phyloP scores from a whole-genome alignment of 305 asterid species.

The Fraxinus floribunda region DNA sequence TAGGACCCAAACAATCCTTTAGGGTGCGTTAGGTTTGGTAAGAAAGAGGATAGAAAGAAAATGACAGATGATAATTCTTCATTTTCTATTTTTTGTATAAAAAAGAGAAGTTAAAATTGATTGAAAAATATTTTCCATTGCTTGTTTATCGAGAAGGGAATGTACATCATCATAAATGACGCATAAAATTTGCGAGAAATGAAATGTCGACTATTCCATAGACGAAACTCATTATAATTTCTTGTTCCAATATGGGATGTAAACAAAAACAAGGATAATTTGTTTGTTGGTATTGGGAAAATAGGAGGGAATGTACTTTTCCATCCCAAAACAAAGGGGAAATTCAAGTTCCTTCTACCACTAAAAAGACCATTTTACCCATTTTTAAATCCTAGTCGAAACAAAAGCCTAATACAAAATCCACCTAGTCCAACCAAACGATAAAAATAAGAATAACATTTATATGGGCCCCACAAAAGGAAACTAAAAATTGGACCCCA shows the following conservation, averaged over 20 bases:
- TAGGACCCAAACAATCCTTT: conserved; percentile 1
- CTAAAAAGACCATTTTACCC: neutral
- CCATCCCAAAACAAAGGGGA: neutral
- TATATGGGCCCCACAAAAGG: conserved; percentile 30
- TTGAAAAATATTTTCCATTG: neutral
- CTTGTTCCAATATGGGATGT: neutral
- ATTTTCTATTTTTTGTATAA: neutral
- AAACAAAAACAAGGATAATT: neutral
- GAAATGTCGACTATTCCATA: neutral
- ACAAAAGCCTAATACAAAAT: conserved; percentile 20
- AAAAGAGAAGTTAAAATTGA: neutral
- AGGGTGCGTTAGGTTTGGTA: conserved; percentile 1
- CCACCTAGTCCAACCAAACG: conserved; percentile 19
- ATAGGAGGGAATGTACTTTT: neutral
- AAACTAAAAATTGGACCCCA: conserved; percentile 30
- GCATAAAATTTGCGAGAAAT: neutral
- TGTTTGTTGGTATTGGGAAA: neutral
- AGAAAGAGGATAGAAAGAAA: neutral
- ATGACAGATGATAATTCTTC: neutral
- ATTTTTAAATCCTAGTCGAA: neutral
- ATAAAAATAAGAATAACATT: conserved; percentile 21
- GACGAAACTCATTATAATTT: neutral
- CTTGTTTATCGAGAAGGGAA: neutral
- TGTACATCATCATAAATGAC: neutral
- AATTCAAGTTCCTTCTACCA: neutral